Conservation (phyloP, 2,329 filamentous ascomycete species). For the Graphium sp. region DNA sequence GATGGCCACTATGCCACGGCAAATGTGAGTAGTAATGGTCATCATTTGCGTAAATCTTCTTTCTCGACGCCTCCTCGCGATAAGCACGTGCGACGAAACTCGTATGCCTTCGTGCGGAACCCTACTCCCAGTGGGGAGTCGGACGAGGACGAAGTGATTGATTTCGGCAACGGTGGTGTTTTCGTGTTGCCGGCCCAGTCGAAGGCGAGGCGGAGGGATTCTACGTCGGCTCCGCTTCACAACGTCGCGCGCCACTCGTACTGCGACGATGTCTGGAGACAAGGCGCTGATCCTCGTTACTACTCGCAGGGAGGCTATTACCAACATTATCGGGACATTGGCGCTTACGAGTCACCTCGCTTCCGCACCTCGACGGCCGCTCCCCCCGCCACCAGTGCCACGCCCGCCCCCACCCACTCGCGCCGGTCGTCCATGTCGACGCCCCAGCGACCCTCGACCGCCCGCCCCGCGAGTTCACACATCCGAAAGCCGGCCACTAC, state of each 20-base stretch:
- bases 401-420: slow-evolving; percentile 23
- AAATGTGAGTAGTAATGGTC: slow-evolving; percentile 45
- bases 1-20: slow-evolving; percentile 45
- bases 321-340: slow-evolving; percentile 15
- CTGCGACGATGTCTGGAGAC: no score
- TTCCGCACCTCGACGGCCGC: no score
- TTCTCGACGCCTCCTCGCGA: slow-evolving; percentile 23
- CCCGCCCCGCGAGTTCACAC: slow-evolving; percentile 24
- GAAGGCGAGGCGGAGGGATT: no score
- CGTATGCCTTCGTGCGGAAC: slow-evolving; percentile 41
- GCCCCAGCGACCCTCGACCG: slow-evolving; percentile 34
- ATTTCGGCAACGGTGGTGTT: no score
- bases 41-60: slow-evolving; percentile 28
- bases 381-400: slow-evolving; percentile 25
- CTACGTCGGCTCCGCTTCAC: no score
- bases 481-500: slow-evolving; percentile 18
- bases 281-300: slow-evolving; percentile 42
- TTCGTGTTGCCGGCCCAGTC: no score
- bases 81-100: slow-evolving; percentile 37
- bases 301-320: slow-evolving; percentile 32
- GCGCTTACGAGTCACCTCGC: slow-evolving; percentile 23
- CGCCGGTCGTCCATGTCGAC: slow-evolving; percentile 29
- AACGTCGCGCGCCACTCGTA: no score
- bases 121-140: slow-evolving; percentile 43
- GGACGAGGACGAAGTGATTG: no score